Conservation (phyloP, 495 filamentous ascomycete species). For the Recurvomyces mirabilis region DNA sequence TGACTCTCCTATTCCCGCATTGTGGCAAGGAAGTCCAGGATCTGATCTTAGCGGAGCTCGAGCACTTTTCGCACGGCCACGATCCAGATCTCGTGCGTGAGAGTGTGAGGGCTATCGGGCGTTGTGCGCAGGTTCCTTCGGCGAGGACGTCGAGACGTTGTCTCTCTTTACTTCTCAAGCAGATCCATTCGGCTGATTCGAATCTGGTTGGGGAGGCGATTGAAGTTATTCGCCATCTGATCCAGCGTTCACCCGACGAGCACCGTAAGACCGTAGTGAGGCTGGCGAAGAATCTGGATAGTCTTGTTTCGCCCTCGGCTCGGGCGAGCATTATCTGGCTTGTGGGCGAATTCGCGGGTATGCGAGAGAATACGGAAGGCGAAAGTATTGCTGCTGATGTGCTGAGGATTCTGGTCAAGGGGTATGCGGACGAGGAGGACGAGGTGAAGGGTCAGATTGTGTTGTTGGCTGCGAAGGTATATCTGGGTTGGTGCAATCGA, state of each 20-base stretch:
- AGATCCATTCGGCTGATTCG: slow-evolving; percentile 74
- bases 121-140: slow-evolving; percentile 70
- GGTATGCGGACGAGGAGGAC: slow-evolving; percentile 74
- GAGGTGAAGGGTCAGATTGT: slow-evolving; percentile 83
- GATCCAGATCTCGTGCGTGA: slow-evolving; percentile 72
- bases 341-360: slow-evolving; percentile 84
- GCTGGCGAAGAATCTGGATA: slow-evolving; percentile 84
- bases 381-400: slow-evolving; percentile 90
- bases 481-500: slow-evolving; percentile 73
- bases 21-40: slow-evolving; percentile 63
- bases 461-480: slow-evolving; percentile 85
- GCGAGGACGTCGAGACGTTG: slow-evolving; percentile 59
- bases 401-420: slow-evolving; percentile 74
- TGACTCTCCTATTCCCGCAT: slow-evolving; percentile 82
- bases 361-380: too few relatives aligned
- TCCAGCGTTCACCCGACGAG: slow-evolving; percentile 72
- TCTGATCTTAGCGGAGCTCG: slow-evolving; percentile 80
- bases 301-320: slow-evolving; percentile 69
- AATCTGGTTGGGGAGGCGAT: slow-evolving; percentile 81
- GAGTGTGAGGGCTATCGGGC: slow-evolving; percentile 80
- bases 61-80: slow-evolving; percentile 73
- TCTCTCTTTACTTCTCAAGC: slow-evolving; percentile 65
- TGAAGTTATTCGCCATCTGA: slow-evolving; percentile 88
- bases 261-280: slow-evolving; percentile 74
- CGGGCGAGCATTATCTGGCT: slow-evolving; percentile 94